Percentiles rank a stretch among this genome's conserved stretches.
Conservation (phyloP, 345 rosid genomes). For the Pugionium dolabratum region DNA sequence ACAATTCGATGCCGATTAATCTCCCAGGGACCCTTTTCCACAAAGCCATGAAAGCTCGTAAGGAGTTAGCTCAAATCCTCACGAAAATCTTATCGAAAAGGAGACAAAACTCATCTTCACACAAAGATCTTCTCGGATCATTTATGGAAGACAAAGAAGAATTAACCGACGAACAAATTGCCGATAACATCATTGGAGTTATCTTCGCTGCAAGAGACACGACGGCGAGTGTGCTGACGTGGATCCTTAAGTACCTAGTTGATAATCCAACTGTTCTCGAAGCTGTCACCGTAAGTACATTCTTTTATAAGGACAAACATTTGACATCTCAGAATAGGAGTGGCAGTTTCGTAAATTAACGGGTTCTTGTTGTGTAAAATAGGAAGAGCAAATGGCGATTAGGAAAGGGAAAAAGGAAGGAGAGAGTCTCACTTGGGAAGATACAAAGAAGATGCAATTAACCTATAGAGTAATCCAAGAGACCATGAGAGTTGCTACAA, state of each 20-base stretch:
- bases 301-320: not conserved
- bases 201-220: constrained; percentile 94
- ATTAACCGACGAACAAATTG: constrained; percentile 72
- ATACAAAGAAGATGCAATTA: constrained; percentile 76
- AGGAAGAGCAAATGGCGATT: constrained; percentile 81
- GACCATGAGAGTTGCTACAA: constrained; percentile 77
- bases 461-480: constrained; percentile 80
- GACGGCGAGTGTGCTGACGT: constrained; percentile 79
- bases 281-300: constrained; percentile 72
- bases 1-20: constrained; percentile 77
- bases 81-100: constrained; percentile 59
- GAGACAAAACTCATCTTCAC: constrained; percentile 48
- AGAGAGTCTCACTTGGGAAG: constrained; percentile 62
- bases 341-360: constrained; percentile 36
- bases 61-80: constrained; percentile 69
- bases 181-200: constrained; percentile 89
- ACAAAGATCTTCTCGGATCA: constrained; percentile 64
- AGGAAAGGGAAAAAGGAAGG: constrained; percentile 49
- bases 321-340: constrained; percentile 7
- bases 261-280: constrained; percentile 68
- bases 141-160: constrained; percentile 77
- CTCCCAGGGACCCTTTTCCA: constrained; percentile 75
- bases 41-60: constrained; percentile 94
- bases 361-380: constrained; percentile 14
- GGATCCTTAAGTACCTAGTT: constrained; percentile 83